Evolutionary conservation across 2,329 filamentous ascomycete genomes (phyloP).

Genomic region (Exophiala aquamarina): DNA sequence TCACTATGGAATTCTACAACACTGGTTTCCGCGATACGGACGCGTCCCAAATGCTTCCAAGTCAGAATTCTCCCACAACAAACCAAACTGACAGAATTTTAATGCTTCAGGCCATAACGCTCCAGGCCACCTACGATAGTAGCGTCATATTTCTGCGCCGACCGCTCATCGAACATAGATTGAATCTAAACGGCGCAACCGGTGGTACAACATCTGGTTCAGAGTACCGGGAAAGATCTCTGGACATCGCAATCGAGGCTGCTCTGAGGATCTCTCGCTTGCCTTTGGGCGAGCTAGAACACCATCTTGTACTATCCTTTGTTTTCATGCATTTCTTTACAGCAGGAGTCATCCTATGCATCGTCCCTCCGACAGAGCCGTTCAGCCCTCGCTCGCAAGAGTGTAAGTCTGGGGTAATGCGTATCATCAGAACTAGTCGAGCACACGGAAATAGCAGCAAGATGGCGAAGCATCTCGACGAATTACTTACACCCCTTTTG

Average conservation of each 20-base stretch:
- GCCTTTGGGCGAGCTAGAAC: constrained; percentile 29
- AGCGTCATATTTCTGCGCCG: constrained; percentile 28
- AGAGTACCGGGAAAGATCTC: constrained; percentile 8
- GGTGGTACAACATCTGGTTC: neutral
- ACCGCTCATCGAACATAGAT: constrained; percentile 27
- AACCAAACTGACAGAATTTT: neutral
- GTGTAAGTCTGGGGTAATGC: constrained; percentile 31
- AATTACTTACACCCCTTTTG: constrained; percentile 30
- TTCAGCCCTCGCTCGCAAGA: constrained; percentile 31
- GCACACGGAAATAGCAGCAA: constrained; percentile 25
- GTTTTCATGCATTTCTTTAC: constrained; percentile 26
- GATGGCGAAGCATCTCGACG: constrained; percentile 30
- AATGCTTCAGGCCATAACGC: constrained; percentile 17
- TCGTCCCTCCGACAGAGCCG: constrained; percentile 30
- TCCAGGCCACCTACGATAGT: constrained; percentile 30
- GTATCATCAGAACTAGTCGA: constrained; percentile 30
- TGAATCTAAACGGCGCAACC: constrained; percentile 3
- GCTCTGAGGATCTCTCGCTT: constrained; percentile 32
- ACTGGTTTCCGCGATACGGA: neutral
- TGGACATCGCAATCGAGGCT: constrained; percentile 26
- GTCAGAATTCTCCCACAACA: neutral
- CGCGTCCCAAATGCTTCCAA: neutral
- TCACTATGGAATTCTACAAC: constrained; percentile 4
- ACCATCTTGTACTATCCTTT: constrained; percentile 28
- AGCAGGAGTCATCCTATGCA: constrained; percentile 31